Evolutionary conservation across 495 filamentous ascomycete genomes (phyloP), one percentile per base, ranked within the genome.

Genomic region (Thozetella sp.): DNA sequence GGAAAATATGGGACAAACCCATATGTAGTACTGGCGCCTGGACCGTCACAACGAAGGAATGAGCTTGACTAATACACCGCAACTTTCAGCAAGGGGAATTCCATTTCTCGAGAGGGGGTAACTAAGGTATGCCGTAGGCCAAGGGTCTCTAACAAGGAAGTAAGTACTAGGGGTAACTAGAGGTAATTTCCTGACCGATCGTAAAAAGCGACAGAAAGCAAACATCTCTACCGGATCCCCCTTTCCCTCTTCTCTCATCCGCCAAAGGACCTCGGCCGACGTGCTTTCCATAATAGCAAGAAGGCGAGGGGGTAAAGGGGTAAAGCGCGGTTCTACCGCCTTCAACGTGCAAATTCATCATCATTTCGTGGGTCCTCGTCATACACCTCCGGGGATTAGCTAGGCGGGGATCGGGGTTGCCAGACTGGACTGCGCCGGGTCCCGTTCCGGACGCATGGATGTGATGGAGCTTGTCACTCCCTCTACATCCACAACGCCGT

Each of bases 131-230:
- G 43, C 20, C 43, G n/a, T 48, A 20, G 43, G 43, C n/a, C 43
- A 4, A 48, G 43, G 43, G 9, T 48, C 43, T 48, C 43, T 48
- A 48, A 48, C n/a, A 48, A 48, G n/a, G 43, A 48, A 48, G 43
- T 48, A 48, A n/a, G 43, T 48, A 20, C 43, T 48, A 48, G 20
- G 43, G 43, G 43, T 48, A 10, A 19, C 22, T 12, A 55, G 53
- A 27, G 37, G 40, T 55, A 25, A n/a, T 55, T 55, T 55, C 53
- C 53, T 55, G 37, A 55, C 27, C n/a, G 27, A n/a, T 40, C 10
- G 10, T 27, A 23, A 24, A 55, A 23, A 30, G 37, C 9, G 26
- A 27, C 27, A 55, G 37, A 20, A 55, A 20, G 40, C 22, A 55
- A 55, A 40, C 2, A 55, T 40, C 53, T 6, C 22, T 55, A 48